A percentile compares a stretch with the other conserved stretches of the same genome.
phyloP scores from a whole-genome alignment of 805 yeast species.

The Kodamaea restingae region DNA sequence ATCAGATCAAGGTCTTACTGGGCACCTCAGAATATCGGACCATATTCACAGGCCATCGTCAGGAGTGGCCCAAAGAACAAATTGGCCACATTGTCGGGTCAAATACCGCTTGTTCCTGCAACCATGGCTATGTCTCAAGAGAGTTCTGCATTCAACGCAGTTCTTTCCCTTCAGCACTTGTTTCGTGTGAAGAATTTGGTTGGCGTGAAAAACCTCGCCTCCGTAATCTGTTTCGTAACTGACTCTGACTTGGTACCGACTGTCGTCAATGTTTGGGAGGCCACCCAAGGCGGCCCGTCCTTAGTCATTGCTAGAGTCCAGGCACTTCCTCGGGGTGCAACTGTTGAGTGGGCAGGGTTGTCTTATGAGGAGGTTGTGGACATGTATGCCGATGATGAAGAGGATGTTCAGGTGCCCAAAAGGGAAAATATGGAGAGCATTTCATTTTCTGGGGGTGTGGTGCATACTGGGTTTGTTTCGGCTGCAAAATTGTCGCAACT shows the following conservation, averaged over 20 bases:
- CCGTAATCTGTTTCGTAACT: constrained; percentile 55
- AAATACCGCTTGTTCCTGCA: constrained; percentile 78
- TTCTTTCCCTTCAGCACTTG: constrained; percentile 72
- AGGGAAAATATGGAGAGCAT: not conserved
- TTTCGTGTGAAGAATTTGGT: constrained; percentile 56
- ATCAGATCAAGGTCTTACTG: constrained; percentile 92
- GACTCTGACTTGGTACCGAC: constrained; percentile 20
- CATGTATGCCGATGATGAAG: constrained; percentile 40
- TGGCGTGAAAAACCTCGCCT: constrained; percentile 41
- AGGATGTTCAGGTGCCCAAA: not conserved
- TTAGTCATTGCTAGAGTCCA: constrained; percentile 53
- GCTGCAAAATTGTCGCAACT: not conserved
- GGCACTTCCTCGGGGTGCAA: constrained; percentile 59
- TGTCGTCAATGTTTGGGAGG: constrained; percentile 43
- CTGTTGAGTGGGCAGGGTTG: constrained; percentile 73
- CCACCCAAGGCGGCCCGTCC: constrained; percentile 16
- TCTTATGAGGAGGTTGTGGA: constrained; percentile 38
- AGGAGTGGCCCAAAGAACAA: constrained; percentile 26
- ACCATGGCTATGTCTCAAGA: constrained; percentile 48
- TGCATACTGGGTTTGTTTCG: not conserved
- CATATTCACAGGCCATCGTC: constrained; percentile 82
- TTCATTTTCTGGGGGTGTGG: not conserved
- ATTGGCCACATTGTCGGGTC: constrained; percentile 74
- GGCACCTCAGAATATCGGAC: constrained; percentile 99
- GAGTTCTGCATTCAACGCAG: constrained; percentile 29